Base-by-base conservation (phyloP, 2,329 filamentous ascomycete genomes). In the Ceratocystis cubensis region DNA sequence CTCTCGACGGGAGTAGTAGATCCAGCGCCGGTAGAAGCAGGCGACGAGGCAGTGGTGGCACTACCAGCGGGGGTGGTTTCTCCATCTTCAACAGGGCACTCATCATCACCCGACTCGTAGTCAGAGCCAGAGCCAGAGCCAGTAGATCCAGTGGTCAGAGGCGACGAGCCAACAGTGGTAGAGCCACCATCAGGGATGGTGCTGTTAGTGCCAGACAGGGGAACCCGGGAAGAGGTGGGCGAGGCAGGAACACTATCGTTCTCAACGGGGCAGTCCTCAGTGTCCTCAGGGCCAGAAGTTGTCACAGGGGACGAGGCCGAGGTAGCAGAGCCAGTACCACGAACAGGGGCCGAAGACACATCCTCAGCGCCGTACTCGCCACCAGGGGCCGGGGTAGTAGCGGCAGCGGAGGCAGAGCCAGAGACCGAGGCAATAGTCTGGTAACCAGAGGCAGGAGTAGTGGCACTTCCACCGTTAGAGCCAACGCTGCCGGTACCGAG, bases 181-280 rank as follows among this genome's bases (percentile, higher is more conserved):
- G 30, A 33, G 56, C 56, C 33, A 5, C 28, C 28, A 37, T 6
- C 15, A 22, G 56, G 17, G 17, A 7, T 15, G 44, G 64, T 33
- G 25, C 53, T 61, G 50, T 56, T 50, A 22, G 44, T 44, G 20
- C 45, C 61, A 10, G 3, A 50, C 25, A 45, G 30, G 25, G 46
- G 57, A 20, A 25, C 1, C 25, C 8, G 17, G 17, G 56, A n/a
- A 33, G 56, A 59, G 28, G 22, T 22, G 17, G 53, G 53, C 5
- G 53, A 17, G 53, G 56, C 33, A 30, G 56, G 28, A 25, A 37
- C 56, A 37, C 5, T 37, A 15, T 59, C 56, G n/a, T 50, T 64
- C 61, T 66, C 65, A 25, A n/a, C 65, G 4, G 61, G 48, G 65
- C 65, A 66, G 20, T 66, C 65, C 15, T 66, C 59, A 10, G 41